Percentiles rank a stretch among this genome's conserved stretches.
Conservation (phyloP, 139 green algal species). For the Picochlorum sp. region DNA sequence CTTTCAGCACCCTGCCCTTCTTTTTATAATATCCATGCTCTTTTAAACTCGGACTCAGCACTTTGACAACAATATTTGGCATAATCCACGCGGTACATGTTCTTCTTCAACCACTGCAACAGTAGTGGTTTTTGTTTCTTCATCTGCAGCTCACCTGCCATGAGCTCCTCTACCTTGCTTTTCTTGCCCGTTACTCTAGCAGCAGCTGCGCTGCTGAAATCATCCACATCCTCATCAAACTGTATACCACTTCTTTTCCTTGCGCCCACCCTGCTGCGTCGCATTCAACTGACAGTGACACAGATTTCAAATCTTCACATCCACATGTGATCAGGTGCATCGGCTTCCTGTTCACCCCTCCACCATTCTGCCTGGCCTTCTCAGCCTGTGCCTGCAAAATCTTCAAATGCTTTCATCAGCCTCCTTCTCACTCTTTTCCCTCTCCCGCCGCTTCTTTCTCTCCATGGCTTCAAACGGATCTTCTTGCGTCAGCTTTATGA, state of each 20-base stretch:
- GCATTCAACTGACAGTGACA: background rate
- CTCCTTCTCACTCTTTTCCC: slow-evolving; percentile 34
- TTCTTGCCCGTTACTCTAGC: slow-evolving; percentile 9
- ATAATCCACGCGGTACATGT: slow-evolving; percentile 49
- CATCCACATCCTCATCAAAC: slow-evolving; percentile 19
- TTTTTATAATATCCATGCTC: slow-evolving; percentile 85
- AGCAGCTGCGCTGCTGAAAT: background rate
- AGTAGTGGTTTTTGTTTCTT: slow-evolving; percentile 14
- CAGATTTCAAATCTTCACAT: slow-evolving; percentile 42
- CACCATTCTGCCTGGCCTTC: slow-evolving; percentile 27
- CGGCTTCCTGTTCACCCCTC: slow-evolving; percentile 5
- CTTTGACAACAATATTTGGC: slow-evolving; percentile 83
- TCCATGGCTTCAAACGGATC: slow-evolving; percentile 35
- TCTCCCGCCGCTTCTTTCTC: slow-evolving; percentile 40
- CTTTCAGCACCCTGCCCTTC: slow-evolving; percentile 71
- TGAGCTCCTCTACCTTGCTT: slow-evolving; percentile 71
- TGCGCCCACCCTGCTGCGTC: background rate
- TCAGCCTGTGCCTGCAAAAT: slow-evolving; percentile 44
- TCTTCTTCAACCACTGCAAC: background rate
- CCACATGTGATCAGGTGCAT: slow-evolving; percentile 33
- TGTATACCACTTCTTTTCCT: background rate
- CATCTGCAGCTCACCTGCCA: slow-evolving; percentile 39
- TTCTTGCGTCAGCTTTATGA: slow-evolving; percentile 51
- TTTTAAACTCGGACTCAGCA: slow-evolving; percentile 68
- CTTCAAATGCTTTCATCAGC: slow-evolving; percentile 36